These are phyloP conservation scores for Globisporangium rhizosaccharum DNA, from an alignment of 352 stramenopile genomes.

Conservation along the genomic window DNA sequence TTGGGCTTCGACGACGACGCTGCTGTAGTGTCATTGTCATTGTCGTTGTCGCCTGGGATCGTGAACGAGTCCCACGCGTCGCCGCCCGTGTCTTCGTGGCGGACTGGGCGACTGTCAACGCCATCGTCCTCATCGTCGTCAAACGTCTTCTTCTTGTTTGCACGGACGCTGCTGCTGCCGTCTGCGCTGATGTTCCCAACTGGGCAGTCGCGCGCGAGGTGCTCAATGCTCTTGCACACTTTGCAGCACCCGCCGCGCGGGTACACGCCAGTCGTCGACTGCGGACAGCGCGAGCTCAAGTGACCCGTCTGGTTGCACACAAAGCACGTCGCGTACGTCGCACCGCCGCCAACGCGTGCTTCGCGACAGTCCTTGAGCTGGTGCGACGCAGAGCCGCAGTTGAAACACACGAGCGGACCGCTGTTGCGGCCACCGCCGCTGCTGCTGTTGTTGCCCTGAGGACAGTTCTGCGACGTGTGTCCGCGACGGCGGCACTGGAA, in stretches of 20 bases:
- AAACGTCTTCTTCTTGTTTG: slow-evolving; percentile 83
- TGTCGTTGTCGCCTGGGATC: slow-evolving; percentile 33
- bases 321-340: slow-evolving; percentile 82
- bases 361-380: slow-evolving; percentile 65
- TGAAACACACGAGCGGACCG: slow-evolving; percentile 73
- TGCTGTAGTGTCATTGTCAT: slow-evolving; percentile 7
- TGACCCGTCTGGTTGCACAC: slow-evolving; percentile 84
- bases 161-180: slow-evolving; percentile 39
- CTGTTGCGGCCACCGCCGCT: slow-evolving; percentile 14
- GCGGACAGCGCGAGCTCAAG: slow-evolving; percentile 78
- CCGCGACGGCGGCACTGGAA: slow-evolving; percentile 80
- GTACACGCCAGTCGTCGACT: slow-evolving; percentile 87
- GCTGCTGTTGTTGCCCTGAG: slow-evolving; percentile 29
- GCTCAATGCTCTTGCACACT: slow-evolving; percentile 75
- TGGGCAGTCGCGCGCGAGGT: slow-evolving; percentile 83
- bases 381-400: slow-evolving; percentile 75
- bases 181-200: slow-evolving; percentile 61
- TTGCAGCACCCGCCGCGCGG: slow-evolving; percentile 88
- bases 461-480: slow-evolving; percentile 81
- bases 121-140: slow-evolving; percentile 47
- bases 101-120: neutral
- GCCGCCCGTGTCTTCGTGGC: slow-evolving; percentile 9
- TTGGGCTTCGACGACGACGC: slow-evolving; percentile 16
- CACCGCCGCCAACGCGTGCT: slow-evolving; percentile 54
- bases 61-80: slow-evolving; percentile 14